Base-by-base conservation (phyloP, 257 asterid species). In the Verbena officinalis region DNA sequence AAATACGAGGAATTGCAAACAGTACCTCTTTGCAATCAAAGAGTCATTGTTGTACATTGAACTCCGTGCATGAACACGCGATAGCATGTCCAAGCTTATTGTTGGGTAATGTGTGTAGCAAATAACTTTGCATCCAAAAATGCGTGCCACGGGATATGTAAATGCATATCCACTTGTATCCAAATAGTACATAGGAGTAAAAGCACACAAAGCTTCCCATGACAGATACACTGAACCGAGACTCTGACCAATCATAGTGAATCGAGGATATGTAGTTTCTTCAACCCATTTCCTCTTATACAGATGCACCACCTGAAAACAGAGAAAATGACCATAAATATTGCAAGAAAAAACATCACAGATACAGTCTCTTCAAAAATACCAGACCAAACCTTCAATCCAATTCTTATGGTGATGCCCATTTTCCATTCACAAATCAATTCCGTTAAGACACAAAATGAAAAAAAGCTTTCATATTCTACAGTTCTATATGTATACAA, bases 111-210 rank as follows among this genome's bases (percentile, higher is more conserved):
- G 96, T 2, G 96, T 88, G 72, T 90, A 94, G 80, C 89, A 84
- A 72, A 90, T 68, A 64, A 90, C 89, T 75, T 83, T 81, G 74
- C 99, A 90, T 61, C 99, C 99, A 78, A 94, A 94, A 22, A 85
- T 15, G 74, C 95, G 70, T 12, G 96, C 99, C 50, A 90, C 79
- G 21, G 99, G 99, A 70, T 94, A 90, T 50, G 97, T 84, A 74
- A 94, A 94, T 40, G 97, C 99, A 80, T 94, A 90, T 27, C 99
- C 99, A 77, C 96, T 84, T 50, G 97, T 94, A 73, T 94, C 99
- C 24, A 90, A 62, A 83, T 78, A 90, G 82, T 90, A 94, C n/a
- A 67, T 34, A 44, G 96, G 96, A 50, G 95, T 88, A 61, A 70
- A 83, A 20, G 70, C 65, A 78, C 85, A 76, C 74, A 94, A 78